These are phyloP conservation scores for Euphorbia pulcherrima DNA, from an alignment of 345 rosid species.

Conservation along the genomic window DNA sequence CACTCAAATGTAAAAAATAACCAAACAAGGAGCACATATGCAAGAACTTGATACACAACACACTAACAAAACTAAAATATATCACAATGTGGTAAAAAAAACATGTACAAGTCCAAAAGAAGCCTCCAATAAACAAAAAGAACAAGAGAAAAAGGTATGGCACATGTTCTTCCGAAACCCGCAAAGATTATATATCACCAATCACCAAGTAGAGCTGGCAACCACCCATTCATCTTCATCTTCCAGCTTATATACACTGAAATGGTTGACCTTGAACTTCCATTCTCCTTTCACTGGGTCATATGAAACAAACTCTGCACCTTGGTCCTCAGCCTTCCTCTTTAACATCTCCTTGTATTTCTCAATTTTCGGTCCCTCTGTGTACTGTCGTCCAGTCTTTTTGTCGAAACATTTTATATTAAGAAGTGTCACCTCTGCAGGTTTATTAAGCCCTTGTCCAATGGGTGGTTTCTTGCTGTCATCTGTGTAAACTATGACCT, in stretches of 20 bases:
- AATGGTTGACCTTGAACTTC: slow-evolving; percentile 83
- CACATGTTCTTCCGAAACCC: no score
- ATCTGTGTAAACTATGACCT: slow-evolving; percentile 94
- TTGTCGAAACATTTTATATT: slow-evolving; percentile 86
- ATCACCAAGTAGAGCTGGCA: slow-evolving; percentile 4
- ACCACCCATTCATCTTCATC: slow-evolving; percentile 39
- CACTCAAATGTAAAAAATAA: not conserved
- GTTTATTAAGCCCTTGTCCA: slow-evolving; percentile 90
- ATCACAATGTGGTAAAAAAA: slow-evolving; percentile 7
- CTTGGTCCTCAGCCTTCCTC: slow-evolving; percentile 86
- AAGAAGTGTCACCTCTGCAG: slow-evolving; percentile 86
- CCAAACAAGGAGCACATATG: no score
- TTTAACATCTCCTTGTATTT: slow-evolving; percentile 79
- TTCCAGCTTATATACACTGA: slow-evolving; percentile 59
- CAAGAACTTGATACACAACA: slow-evolving; percentile 3
- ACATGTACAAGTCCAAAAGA: slow-evolving; percentile 8
- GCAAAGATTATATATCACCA: slow-evolving; percentile 24
- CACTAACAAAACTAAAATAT: slow-evolving; percentile 1
- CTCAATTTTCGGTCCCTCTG: slow-evolving; percentile 63
- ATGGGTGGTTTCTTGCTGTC: slow-evolving; percentile 84
- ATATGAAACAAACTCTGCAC: slow-evolving; percentile 76
- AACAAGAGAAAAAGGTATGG: no score
- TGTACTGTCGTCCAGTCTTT: slow-evolving; percentile 60
- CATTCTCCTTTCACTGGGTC: slow-evolving; percentile 80
- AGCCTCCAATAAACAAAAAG: not conserved